Evolutionary conservation across 441 rosid genomes (phyloP), one percentile per base, ranked within the genome.

Genomic region (Eugenia klotzschiana): DNA sequence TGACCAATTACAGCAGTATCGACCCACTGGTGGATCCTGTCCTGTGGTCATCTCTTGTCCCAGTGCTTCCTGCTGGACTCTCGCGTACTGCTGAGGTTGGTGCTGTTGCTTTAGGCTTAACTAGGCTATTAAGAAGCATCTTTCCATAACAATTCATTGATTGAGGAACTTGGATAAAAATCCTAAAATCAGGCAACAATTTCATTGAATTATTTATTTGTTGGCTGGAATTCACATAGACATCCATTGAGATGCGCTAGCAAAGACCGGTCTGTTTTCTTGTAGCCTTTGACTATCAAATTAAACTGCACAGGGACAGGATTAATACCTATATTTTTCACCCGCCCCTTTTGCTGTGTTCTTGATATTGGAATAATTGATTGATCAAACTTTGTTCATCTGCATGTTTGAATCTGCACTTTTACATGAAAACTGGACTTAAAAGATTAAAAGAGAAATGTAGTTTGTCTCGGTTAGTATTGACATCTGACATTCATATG

Each of bases 1-100:
- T 93, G 79, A 92, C 97, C 83, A 94, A 87, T 93, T 96, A 94
- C 91, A 94, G 89, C 84, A 69, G 90, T 50, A 87, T 91, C 23
- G 98, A 95, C 89, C 92, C 94, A 13, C 87, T 92, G 58, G 93
- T 88, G 49, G 98, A 96, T 80, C 98, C 98, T 85, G 92, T 92
- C 81, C 94, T 92, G 82, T 96, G 99, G 99, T 86, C 98, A 29
- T 89, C 94, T 54, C 95, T 93, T 79, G 90, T 90, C 87, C 95
- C 94, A 20, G 86, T 87, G 85, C 94, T 91, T 87, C 94, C 98
- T 14, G 57, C 94, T n/a, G 96, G 98, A 80, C 88, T 90, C 77
- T 86, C 96, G 51, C 94, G 89, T 81, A 87, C 88, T 72, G 82
- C 96, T 52, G 98, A 94, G 98, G 98, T 95, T 84, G 46, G 91